Conservation (phyloP, 2,329 filamentous ascomycete genomes). For the Sporothrix protearum region DNA sequence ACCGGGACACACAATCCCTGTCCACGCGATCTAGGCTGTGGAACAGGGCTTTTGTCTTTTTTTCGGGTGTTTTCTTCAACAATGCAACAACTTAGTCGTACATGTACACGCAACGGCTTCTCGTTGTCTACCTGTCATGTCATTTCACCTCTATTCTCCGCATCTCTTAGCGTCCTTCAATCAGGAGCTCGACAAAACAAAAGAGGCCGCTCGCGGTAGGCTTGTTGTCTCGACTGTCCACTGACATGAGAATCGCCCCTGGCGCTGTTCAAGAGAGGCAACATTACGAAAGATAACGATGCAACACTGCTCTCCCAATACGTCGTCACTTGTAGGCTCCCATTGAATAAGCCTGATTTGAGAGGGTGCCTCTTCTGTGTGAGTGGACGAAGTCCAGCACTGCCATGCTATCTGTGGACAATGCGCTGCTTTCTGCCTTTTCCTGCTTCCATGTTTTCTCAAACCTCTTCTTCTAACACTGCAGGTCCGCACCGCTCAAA, state of each 20-base stretch:
- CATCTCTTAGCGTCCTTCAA: not conserved
- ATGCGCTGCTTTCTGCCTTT: not conserved
- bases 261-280: not conserved
- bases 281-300: not conserved
- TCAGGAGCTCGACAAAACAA: not conserved
- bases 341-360: not conserved
- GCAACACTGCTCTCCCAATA: not conserved
- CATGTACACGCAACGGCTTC: constrained; percentile 7
- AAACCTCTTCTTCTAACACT: no score
- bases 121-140: not conserved
- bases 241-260: not conserved
- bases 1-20: not conserved
- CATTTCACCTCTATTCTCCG: not conserved
- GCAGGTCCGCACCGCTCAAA: no score
- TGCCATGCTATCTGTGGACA: not conserved
- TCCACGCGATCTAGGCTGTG: not conserved
- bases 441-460: not conserved
- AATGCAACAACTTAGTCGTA: not conserved
- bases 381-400: not conserved
- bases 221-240: not conserved
- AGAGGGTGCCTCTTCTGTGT: not conserved
- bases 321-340: not conserved
- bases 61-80: no score
- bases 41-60: not conserved
- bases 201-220: not conserved